Percentiles rank a stretch among this genome's conserved stretches.
These are phyloP conservation scores for Mucor mucedo DNA, from an alignment of 371 early-diverging fungal species.

Conservation along the genomic window DNA sequence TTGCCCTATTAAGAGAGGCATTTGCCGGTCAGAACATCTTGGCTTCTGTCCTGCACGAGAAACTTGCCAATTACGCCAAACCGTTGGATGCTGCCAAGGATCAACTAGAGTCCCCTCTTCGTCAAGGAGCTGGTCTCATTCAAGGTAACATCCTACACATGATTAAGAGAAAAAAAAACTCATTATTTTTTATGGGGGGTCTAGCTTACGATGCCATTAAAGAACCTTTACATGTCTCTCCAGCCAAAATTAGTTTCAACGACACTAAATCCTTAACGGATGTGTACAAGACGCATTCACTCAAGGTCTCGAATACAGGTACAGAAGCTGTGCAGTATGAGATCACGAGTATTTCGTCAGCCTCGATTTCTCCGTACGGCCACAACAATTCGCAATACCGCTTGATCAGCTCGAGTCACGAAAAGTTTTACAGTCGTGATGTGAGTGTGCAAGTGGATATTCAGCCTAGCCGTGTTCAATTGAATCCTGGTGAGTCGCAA, in stretches of 20 bases:
- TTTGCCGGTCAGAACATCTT: conserved; percentile 19
- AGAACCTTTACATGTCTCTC: conserved; percentile 58
- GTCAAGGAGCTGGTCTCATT: conserved; percentile 70
- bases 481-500: conserved; percentile 11
- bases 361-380: conserved; percentile 14
- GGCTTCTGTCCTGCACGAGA: conserved; percentile 23
- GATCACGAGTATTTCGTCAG: neutral
- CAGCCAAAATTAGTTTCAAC: conserved; percentile 72
- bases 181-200: neutral
- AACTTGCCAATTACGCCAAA: conserved; percentile 57
- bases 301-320: conserved; percentile 58
- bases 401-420: neutral
- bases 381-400: neutral
- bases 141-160: conserved; percentile 45
- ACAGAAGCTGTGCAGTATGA: conserved; percentile 48
- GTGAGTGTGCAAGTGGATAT: neutral
- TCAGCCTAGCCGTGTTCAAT: neutral
- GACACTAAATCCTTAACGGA: conserved; percentile 52
- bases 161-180: neutral
- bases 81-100: conserved; percentile 16
- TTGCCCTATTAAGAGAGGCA: conserved; percentile 52
- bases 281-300: conserved; percentile 8
- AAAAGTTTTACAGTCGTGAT: conserved; percentile 4
- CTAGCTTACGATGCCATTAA: conserved; percentile 63
- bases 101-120: conserved; percentile 40